Evolutionary conservation across 164 flowering plant species (phyloP).

Genomic region (Vitis rupestris): DNA sequence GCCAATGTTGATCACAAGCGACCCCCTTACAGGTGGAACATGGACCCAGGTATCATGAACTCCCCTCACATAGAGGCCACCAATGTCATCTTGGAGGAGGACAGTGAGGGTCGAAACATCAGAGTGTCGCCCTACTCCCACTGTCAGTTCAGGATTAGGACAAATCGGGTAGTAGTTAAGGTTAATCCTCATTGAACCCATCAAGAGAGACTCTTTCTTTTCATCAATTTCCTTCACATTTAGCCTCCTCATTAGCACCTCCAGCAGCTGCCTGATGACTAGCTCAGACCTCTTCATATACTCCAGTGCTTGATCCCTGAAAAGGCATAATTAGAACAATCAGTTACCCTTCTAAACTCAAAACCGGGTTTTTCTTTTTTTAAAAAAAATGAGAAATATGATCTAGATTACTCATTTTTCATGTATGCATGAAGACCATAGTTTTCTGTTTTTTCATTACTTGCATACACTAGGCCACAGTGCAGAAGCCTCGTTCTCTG

Average conservation of each 20-base stretch:
- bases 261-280: constrained; percentile 21
- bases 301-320: constrained; percentile 39
- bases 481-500: constrained; percentile 31
- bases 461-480: constrained; percentile 47
- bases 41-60: constrained; percentile 30
- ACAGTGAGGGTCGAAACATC: constrained; percentile 50
- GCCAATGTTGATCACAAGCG: constrained; percentile 40
- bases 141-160: constrained; percentile 53
- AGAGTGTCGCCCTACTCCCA: constrained; percentile 51
- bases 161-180: constrained; percentile 53
- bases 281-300: constrained; percentile 37
- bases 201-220: constrained; percentile 22
- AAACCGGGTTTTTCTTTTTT: no score
- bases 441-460: constrained; percentile 11
- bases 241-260: constrained; percentile 29
- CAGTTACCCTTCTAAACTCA: no score
- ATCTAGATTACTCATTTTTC: background rate
- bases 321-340: background rate
- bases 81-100: constrained; percentile 50
- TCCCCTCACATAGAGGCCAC: constrained; percentile 44
- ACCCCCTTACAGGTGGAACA: constrained; percentile 28
- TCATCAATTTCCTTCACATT: constrained; percentile 31
- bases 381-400: no score
- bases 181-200: constrained; percentile 36
- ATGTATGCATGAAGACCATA: no score